These are phyloP conservation scores for Neurospora intermedia DNA, from an alignment of 495 filamentous ascomycete genomes.

Conservation along the genomic window DNA sequence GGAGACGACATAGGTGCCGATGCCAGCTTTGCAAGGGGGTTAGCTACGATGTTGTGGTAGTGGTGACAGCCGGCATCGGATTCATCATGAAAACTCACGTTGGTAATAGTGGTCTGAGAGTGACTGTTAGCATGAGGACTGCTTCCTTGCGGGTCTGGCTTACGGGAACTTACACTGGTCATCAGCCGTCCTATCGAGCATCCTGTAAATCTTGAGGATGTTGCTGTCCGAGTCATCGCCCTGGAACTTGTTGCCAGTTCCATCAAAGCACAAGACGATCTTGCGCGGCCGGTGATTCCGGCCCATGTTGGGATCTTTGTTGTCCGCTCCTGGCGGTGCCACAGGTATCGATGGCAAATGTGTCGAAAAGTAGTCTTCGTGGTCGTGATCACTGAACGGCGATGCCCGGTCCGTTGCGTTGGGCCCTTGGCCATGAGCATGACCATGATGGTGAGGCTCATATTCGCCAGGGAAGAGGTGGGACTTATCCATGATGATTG, in stretches of 20 bases:
- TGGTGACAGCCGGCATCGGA: not conserved
- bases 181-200: conserved; percentile 43
- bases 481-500: conserved; percentile 17
- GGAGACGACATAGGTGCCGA: conserved; percentile 73
- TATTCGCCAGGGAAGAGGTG: conserved; percentile 12
- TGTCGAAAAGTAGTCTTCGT: conserved; percentile 17
- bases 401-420: not conserved
- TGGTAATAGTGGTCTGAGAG: conserved; percentile 57
- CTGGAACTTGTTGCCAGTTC: conserved; percentile 78
- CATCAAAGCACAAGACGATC: conserved; percentile 79
- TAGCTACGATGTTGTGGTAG: conserved; percentile 6
- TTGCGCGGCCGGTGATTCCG: conserved; percentile 23
- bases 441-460: not conserved
- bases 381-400: not conserved
- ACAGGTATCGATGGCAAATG: conserved; percentile 14
- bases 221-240: conserved; percentile 78
- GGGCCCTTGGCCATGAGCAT: not conserved
- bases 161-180: conserved; percentile 36
- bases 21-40: conserved; percentile 48
- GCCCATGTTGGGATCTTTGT: not conserved
- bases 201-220: conserved; percentile 75
- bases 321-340: conserved; percentile 6
- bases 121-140: conserved; percentile 2
- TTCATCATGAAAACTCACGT: conserved; percentile 26
- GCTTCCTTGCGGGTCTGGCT: too few relatives aligned